These are phyloP conservation scores for Cunninghamia lanceolata DNA, from an alignment of 75 land plant genomes.

Conservation along the genomic window DNA sequence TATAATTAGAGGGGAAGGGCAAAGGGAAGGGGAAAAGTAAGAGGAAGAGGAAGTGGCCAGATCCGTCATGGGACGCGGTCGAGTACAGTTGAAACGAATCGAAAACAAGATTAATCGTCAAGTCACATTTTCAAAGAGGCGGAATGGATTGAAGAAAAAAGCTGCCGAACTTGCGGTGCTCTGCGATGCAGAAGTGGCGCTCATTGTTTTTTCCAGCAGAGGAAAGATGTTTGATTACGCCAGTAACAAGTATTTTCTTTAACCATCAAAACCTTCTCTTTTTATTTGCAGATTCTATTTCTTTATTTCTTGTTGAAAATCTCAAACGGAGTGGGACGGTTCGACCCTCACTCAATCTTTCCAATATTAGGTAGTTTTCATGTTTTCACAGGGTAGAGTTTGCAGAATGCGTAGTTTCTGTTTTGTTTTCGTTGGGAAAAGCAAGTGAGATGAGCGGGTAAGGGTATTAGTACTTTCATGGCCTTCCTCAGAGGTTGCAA, in stretches of 20 bases:
- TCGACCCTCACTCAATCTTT: too few species aligned
- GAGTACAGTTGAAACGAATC: neutral
- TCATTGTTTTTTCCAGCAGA: neutral
- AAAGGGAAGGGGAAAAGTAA: neutral
- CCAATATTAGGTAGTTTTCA: too few species aligned
- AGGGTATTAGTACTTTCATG: neutral
- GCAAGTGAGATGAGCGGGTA: neutral
- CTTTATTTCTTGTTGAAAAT: too few species aligned
- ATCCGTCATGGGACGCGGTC: neutral
- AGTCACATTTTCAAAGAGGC: neutral
- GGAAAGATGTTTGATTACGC: neutral
- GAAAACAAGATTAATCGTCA: neutral
- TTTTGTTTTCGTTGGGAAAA: neutral
- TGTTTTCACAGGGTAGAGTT: neutral
- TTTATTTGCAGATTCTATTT: neutral
- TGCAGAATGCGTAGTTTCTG: too few species aligned
- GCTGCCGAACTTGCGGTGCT: neutral
- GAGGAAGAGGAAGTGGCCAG: neutral
- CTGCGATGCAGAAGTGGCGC: neutral
- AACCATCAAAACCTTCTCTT: too few species aligned
- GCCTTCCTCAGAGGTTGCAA: too few species aligned
- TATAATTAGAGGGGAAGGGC: too few species aligned
- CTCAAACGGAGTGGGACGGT: too few species aligned
- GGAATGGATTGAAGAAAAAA: neutral
- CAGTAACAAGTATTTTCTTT: neutral